phyloP scores from a whole-genome alignment of 1,284 basidiomycete species.

The Cutaneotrichosporon sp. region DNA sequence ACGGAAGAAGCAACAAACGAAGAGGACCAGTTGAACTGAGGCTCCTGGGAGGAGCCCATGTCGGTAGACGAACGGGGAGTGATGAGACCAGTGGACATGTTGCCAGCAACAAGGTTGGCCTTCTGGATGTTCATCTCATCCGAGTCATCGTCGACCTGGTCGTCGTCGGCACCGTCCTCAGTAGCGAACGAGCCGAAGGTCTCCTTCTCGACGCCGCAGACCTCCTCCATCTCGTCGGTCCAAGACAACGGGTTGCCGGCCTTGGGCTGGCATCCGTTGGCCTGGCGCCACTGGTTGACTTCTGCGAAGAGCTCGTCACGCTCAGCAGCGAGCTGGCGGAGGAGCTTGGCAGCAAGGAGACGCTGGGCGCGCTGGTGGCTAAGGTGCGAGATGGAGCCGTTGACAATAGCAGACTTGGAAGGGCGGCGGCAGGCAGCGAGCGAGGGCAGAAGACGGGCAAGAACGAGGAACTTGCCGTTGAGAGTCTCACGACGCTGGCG shows the following conservation, averaged over 20 bases:
- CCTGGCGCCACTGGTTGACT: constrained; percentile 79
- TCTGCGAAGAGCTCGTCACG: constrained; percentile 73
- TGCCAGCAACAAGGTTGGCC: constrained; percentile 18
- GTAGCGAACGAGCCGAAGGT: constrained; percentile 45
- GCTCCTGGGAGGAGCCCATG: constrained; percentile 7
- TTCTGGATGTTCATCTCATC: constrained; percentile 28
- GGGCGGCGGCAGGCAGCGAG: constrained; percentile 83
- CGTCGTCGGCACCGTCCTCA: constrained; percentile 32
- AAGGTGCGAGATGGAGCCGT: constrained; percentile 79
- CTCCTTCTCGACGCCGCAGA: constrained; percentile 47
- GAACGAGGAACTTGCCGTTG: constrained; percentile 78
- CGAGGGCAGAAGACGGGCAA: constrained; percentile 81
- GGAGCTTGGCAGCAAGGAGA: constrained; percentile 66
- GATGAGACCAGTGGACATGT: constrained; percentile 23
- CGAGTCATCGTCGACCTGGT: constrained; percentile 34
- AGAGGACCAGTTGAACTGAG: constrained; percentile 4
- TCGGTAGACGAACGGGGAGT: constrained; percentile 35
- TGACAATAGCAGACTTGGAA: constrained; percentile 90
- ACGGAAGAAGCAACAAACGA: constrained; percentile 10
- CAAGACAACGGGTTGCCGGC: constrained; percentile 54
- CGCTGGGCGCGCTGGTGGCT: constrained; percentile 74
- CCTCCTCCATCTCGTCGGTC: constrained; percentile 43
- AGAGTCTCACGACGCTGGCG: constrained; percentile 83
- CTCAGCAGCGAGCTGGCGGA: constrained; percentile 69
- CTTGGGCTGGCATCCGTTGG: constrained; percentile 56